phyloP scores from a whole-genome alignment of 176 grass and related monocot species.

The Oryza glumipatula region DNA sequence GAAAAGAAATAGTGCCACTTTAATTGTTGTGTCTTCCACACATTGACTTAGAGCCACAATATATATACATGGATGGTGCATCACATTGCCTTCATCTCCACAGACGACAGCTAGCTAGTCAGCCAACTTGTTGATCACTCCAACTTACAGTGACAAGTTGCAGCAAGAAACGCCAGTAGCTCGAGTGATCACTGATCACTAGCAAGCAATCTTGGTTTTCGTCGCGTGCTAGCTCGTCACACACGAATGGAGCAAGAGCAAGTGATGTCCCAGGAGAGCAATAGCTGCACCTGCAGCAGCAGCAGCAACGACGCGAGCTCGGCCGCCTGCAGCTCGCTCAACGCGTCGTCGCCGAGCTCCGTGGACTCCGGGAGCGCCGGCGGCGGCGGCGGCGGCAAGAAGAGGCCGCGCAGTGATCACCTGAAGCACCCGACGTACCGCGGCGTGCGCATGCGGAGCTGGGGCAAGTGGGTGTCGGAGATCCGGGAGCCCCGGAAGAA shows the following conservation, averaged over 20 bases:
- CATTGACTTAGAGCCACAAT: slow-evolving; percentile 31
- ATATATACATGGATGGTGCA: slow-evolving; percentile 31
- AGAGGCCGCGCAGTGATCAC: slow-evolving; percentile 50
- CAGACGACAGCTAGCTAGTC: neutral
- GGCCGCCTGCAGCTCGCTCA: slow-evolving; percentile 22
- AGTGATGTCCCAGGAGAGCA: neutral
- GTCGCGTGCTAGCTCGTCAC: neutral
- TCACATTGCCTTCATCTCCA: slow-evolving; percentile 17
- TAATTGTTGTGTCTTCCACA: slow-evolving; percentile 26
- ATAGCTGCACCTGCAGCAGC: slow-evolving; percentile 30
- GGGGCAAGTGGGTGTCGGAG: slow-evolving; percentile 93
- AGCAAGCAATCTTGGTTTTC: neutral
- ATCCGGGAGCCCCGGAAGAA: slow-evolving; percentile 92
- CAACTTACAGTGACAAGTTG: neutral
- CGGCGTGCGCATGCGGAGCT: slow-evolving; percentile 79
- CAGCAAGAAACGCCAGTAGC: neutral
- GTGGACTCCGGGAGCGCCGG: neutral
- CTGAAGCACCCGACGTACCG: slow-evolving; percentile 82
- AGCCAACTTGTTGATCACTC: slow-evolving; percentile 10
- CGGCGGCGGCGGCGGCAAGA: slow-evolving; percentile 33
- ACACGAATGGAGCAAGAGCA: slow-evolving; percentile 39
- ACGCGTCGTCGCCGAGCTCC: slow-evolving; percentile 51
- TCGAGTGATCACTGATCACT: slow-evolving; percentile 14
- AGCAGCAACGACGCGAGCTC: slow-evolving; percentile 33
- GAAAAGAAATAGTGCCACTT: neutral